These are phyloP conservation scores for Beauveria brongniartii DNA, from an alignment of 2,329 filamentous ascomycete species.

Conservation along the genomic window DNA sequence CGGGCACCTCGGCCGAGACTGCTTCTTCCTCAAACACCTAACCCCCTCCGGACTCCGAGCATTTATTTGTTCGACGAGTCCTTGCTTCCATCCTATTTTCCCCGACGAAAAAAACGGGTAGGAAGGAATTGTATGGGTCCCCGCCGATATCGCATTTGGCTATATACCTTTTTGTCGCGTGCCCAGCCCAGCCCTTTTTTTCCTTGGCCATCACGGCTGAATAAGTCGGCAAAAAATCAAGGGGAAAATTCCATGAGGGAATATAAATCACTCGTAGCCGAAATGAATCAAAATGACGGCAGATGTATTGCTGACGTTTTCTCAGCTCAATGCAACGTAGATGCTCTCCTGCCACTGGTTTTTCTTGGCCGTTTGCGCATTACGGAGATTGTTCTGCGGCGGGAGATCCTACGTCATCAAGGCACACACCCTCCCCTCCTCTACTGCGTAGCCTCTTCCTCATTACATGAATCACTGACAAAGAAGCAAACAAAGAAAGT, in stretches of 20 bases:
- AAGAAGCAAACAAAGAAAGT: not conserved
- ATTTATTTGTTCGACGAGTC: not conserved
- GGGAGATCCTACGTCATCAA: not conserved
- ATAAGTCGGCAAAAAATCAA: not conserved
- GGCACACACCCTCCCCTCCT: not conserved
- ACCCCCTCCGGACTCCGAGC: conserved; percentile 3
- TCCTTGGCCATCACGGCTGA: not conserved
- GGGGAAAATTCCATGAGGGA: not conserved
- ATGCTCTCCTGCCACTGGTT: not conserved
- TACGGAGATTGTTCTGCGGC: not conserved
- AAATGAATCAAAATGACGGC: conserved; percentile 7
- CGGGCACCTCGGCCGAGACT: conserved; percentile 3
- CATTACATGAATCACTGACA: not conserved
- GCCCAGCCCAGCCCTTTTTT: not conserved
- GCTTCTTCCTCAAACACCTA: not conserved
- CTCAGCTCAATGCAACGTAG: not conserved
- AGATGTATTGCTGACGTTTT: not conserved
- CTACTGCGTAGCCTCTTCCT: not conserved
- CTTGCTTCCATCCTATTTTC: not conserved
- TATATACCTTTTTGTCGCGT: not conserved
- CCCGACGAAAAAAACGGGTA: not conserved
- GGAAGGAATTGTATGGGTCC: not conserved
- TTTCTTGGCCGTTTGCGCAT: not conserved
- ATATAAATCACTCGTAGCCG: not conserved
- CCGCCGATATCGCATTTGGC: conserved; percentile 2